Conservation (phyloP, 2,329 filamentous ascomycete genomes). For the Aspergillus sojae region DNA sequence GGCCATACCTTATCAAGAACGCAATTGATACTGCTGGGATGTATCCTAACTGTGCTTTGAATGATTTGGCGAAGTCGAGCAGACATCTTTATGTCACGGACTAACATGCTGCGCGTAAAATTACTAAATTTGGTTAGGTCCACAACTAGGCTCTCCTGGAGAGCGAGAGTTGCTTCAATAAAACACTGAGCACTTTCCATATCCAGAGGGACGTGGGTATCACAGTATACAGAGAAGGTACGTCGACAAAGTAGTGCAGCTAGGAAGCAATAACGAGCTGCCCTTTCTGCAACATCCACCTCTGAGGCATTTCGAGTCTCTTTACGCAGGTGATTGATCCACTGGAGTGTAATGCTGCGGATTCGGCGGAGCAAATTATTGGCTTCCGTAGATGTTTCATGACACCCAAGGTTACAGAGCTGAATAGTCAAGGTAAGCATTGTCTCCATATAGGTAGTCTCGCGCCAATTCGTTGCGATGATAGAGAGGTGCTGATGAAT, state of each 20-base stretch:
- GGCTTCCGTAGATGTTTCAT: slow-evolving; percentile 14
- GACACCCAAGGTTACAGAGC: slow-evolving; percentile 32
- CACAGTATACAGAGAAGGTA: slow-evolving; percentile 41
- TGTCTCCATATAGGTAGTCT: slow-evolving; percentile 60
- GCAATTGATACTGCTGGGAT: slow-evolving; percentile 32
- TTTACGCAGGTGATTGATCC: slow-evolving; percentile 53
- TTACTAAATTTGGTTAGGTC: slow-evolving; percentile 40
- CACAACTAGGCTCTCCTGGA: slow-evolving; percentile 53
- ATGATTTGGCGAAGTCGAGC: slow-evolving; percentile 42
- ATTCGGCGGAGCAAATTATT: slow-evolving; percentile 44
- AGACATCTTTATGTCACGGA: slow-evolving; percentile 52
- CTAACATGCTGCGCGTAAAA: slow-evolving; percentile 42
- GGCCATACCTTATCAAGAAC: slow-evolving; percentile 51
- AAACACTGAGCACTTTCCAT: slow-evolving; percentile 29
- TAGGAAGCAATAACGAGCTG: slow-evolving; percentile 53
- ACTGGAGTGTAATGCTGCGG: slow-evolving; percentile 50
- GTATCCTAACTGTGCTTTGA: slow-evolving; percentile 33
- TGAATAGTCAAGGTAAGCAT: slow-evolving; percentile 57
- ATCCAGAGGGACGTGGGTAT: slow-evolving; percentile 8
- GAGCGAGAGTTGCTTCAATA: slow-evolving; percentile 43
- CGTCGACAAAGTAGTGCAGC: slow-evolving; percentile 60
- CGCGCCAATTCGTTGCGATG: slow-evolving; percentile 61
- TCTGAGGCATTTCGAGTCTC: slow-evolving; percentile 49
- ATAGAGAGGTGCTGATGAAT: slow-evolving; percentile 50
- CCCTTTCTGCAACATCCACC: slow-evolving; percentile 40